Percentiles rank a stretch among this genome's conserved stretches.
Conservation (phyloP, 352 stramenopile species). For the Phytophthora lateralis region DNA sequence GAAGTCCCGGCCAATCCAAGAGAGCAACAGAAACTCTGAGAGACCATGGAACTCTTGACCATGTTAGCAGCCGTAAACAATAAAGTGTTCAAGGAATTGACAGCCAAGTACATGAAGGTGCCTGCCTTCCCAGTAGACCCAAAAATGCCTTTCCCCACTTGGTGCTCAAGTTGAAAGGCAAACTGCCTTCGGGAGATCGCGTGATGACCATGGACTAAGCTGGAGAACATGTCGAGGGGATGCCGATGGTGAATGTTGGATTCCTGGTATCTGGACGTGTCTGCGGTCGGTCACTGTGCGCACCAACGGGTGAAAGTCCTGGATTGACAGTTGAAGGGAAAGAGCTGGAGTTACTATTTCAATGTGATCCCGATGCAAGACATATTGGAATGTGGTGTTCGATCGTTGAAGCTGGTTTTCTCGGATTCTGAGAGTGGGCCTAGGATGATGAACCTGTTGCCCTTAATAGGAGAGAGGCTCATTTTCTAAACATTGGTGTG, state of each 20-base stretch:
- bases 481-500: too few species aligned
- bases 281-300: background rate
- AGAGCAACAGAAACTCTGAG: constrained; percentile 1
- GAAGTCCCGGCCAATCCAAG: constrained; percentile 4
- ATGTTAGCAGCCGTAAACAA: constrained; percentile 7
- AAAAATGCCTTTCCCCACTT: constrained; percentile 1
- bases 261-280: background rate
- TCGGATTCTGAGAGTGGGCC: too few species aligned
- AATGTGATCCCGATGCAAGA: background rate
- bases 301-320: background rate
- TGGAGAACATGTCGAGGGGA: background rate
- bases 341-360: background rate
- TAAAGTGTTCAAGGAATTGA: background rate
- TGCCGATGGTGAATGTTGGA: constrained; percentile 1
- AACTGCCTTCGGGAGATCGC: background rate
- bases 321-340: background rate
- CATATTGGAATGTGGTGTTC: background rate
- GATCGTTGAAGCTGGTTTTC: too few species aligned
- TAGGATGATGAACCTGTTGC: too few species aligned
- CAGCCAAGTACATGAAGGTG: background rate
- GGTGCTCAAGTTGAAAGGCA: constrained; percentile 1
- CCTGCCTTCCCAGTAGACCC: background rate
- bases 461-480: too few species aligned
- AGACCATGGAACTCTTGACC: constrained; percentile 16
- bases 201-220: background rate